Evolutionary conservation across 768 basidiomycete species (phyloP).

Genomic region (Russula earlei): DNA sequence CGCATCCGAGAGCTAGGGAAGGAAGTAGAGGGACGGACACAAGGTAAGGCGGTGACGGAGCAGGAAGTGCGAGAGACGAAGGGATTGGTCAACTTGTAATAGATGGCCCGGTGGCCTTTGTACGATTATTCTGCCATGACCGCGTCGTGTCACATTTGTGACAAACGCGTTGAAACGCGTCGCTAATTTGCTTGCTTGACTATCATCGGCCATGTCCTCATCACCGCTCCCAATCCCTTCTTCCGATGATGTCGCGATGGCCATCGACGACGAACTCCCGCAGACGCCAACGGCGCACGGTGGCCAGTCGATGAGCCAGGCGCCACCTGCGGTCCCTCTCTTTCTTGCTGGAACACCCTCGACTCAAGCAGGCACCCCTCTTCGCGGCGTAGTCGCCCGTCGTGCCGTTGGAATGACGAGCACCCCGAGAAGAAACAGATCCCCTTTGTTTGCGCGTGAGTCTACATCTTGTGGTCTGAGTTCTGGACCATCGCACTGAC

Average conservation of each 20-base stretch:
- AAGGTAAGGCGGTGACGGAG: constrained; percentile 52
- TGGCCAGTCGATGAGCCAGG: constrained; percentile 31
- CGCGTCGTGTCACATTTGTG: constrained; percentile 17
- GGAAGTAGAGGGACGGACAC: constrained; percentile 52
- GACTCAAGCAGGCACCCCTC: constrained; percentile 15
- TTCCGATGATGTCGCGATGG: constrained; percentile 15
- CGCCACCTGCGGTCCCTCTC: constrained; percentile 10
- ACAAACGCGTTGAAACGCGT: constrained; percentile 17
- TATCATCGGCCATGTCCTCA: constrained; percentile 16
- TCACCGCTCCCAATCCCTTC: constrained; percentile 19
- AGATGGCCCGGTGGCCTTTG: no score
- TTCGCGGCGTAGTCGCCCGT: constrained; percentile 12
- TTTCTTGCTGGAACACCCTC: constrained; percentile 19
- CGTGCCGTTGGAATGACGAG: constrained; percentile 15
- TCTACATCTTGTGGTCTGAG: neutral
- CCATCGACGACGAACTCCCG: constrained; percentile 14
- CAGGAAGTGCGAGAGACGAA: constrained; percentile 53
- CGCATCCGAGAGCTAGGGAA: constrained; percentile 46
- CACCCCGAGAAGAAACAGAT: constrained; percentile 19
- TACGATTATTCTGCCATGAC: neutral
- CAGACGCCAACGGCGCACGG: constrained; percentile 10
- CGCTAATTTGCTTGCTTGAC: neutral
- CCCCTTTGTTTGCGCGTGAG: constrained; percentile 18
- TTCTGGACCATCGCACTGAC: neutral
- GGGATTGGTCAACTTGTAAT: constrained; percentile 18